A percentile compares a stretch with the other conserved stretches of the same genome.
Conservation (phyloP, 169 alveolate genomes). For the Plasmodium knowlesi region DNA sequence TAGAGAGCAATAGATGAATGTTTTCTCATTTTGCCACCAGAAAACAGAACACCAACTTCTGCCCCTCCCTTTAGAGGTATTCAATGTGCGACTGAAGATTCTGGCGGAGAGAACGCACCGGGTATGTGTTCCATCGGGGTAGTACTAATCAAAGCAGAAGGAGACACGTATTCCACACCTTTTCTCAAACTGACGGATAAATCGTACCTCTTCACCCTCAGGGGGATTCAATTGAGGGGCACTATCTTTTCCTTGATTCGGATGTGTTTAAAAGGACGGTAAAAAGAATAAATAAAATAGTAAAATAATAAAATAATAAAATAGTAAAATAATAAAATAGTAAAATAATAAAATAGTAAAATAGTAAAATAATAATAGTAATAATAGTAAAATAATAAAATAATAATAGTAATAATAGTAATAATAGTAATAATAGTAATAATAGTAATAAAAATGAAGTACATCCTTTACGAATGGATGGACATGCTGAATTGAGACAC, state of each 20-base stretch:
- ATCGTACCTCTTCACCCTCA: background rate
- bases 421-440: no score
- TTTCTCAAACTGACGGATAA: background rate
- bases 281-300: background rate
- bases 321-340: no score
- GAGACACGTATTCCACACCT: background rate
- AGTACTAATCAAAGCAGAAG: background rate
- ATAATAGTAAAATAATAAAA: no score
- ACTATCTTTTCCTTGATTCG: conserved; percentile 52
- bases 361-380: no score
- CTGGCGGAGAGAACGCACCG: conserved; percentile 27
- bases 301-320: no score
- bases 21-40: background rate
- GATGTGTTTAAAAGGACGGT: conserved; percentile 40
- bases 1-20: background rate
- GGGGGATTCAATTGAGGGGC: conserved; percentile 57
- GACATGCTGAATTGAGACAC: background rate
- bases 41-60: background rate
- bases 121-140: background rate
- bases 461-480: background rate
- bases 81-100: conserved; percentile 35
- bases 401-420: no score
- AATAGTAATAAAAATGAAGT: background rate
- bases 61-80: conserved; percentile 15
- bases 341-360: no score